Base-by-base conservation (phyloP, 1,139 yeast species). In the Diutina ranongensis region DNA sequence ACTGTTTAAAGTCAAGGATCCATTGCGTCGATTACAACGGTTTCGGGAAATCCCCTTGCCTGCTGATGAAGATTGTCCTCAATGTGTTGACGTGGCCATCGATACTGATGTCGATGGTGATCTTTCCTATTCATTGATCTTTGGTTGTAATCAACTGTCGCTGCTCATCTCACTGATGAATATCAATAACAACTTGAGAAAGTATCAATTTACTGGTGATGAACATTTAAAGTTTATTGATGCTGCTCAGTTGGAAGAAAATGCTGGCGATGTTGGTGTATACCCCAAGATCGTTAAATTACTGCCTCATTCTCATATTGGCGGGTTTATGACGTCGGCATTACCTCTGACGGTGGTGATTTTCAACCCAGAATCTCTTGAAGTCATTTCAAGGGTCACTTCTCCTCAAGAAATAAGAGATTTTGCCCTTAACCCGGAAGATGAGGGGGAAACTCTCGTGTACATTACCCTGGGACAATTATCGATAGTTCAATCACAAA, bases 111-210 rank as follows among this genome's bases (percentile, higher is more conserved):
- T 15, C 3, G 61, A 56, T 28, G 56, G 52, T 5, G 41, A 46
- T 32, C 44, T 31, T 31, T 69, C 71, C 46, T 72, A 71, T 46
- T 58, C 70, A 8, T 76, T 87, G 19, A 64, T 84, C 48, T 71
- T 85, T 46, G 94, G 94, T 3, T 80, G 88, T 54, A 85, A 86
- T 58, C 87, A 85, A 55, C 72, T 78, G 48, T 63, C 66, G 52
- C 78, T 52, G 64, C 69, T 52, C 68, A 74, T 60, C 69, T 81
- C 62, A 64, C 70, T 64, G 52, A 71, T 56, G 87, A 83, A 52
- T 54, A 71, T 74, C 50, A 87, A 87, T 59, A 80, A 79, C 56
- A 88, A 84, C 62, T 61, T 87, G 54, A 67, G 95, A 49, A 81
- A 81, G 56, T 83, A 80, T 56, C 67, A 64, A 21, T 76, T 66